Conservation (phyloP, 1,284 basidiomycete genomes). For the Heterobasidion annosum region DNA sequence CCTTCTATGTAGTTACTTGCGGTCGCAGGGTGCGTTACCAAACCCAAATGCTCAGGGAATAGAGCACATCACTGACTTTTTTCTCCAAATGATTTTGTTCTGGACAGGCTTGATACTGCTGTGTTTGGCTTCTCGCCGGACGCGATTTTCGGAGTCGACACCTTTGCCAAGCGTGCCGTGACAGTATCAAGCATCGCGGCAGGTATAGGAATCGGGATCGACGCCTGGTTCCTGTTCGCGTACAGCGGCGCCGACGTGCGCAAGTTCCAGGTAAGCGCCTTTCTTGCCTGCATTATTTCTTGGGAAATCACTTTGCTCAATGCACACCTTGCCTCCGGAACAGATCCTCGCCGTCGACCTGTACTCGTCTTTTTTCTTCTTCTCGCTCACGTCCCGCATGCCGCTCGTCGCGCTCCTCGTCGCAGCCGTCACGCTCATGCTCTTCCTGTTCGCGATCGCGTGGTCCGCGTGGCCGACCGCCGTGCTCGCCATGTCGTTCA, state of each 20-base stretch:
- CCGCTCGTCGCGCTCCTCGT: constrained; percentile 49
- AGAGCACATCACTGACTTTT: background rate
- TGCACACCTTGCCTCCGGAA: background rate
- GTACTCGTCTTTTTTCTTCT: constrained; percentile 53
- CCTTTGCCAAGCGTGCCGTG: constrained; percentile 35
- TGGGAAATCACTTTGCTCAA: background rate
- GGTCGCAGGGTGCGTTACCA: constrained; percentile 15
- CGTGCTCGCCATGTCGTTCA: constrained; percentile 45
- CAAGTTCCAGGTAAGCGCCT: constrained; percentile 40
- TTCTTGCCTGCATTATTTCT: background rate
- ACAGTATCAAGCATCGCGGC: constrained; percentile 48
- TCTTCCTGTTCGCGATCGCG: constrained; percentile 50
- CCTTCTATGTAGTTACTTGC: constrained; percentile 15
- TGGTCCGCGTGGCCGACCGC: constrained; percentile 53
- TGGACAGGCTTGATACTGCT: constrained; percentile 21
- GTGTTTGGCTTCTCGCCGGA: constrained; percentile 53
- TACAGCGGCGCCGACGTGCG: constrained; percentile 37
- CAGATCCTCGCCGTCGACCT: constrained; percentile 47
- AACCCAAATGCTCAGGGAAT: background rate
- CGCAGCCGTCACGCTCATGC: constrained; percentile 43
- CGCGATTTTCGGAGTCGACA: constrained; percentile 36
- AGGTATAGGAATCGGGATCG: constrained; percentile 50
- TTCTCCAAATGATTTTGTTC: background rate
- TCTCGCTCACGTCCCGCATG: constrained; percentile 52
- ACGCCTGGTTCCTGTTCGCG: constrained; percentile 52